Percentiles rank a stretch among this genome's conserved stretches.
Conservation (phyloP, 2,329 filamentous ascomycete genomes). For the Dactylellina haptotyla region DNA sequence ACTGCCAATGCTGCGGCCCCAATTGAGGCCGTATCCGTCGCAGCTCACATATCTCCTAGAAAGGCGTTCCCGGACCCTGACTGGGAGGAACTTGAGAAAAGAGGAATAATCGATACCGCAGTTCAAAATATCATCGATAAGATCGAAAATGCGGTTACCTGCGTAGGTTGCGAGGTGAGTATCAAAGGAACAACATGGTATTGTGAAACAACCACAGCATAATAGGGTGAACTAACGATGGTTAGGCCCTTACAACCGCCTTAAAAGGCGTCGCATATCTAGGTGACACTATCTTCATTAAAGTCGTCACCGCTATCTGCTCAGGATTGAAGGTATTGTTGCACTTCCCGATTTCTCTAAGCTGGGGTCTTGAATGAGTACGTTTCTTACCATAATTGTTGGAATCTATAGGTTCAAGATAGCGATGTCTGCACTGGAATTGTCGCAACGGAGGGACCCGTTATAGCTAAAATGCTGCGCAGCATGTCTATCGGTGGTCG, state of each 20-base stretch:
- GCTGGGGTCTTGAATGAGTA: too few relatives aligned
- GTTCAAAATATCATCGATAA: conserved; percentile 42
- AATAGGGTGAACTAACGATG: not conserved
- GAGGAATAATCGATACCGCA: conserved; percentile 32
- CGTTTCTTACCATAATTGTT: not conserved
- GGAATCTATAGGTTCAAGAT: conserved; percentile 34
- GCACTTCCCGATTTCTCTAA: too few relatives aligned
- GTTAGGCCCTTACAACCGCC: conserved; percentile 39
- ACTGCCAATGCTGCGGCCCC: conserved; percentile 7
- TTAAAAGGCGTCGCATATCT: conserved; percentile 38
- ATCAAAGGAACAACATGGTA: not conserved
- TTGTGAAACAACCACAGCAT: not conserved
- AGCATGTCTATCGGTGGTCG: conserved; percentile 32
- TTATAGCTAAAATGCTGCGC: conserved; percentile 37
- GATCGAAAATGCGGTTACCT: conserved; percentile 40
- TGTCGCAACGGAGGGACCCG: conserved; percentile 30
- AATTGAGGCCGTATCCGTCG: not conserved
- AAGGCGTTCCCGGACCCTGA: conserved; percentile 47
- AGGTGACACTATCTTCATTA: conserved; percentile 43
- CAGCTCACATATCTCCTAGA: conserved; percentile 36
- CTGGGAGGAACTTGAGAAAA: conserved; percentile 38
- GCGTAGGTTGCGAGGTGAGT: conserved; percentile 40
- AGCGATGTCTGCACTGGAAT: conserved; percentile 44
- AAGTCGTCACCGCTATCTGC: conserved; percentile 36
- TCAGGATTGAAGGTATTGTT: conserved; percentile 39